A percentile compares a stretch with the other conserved stretches of the same genome.
phyloP scores from a whole-genome alignment of 2,329 filamentous ascomycete genomes.

The Monilinia polystroma region DNA sequence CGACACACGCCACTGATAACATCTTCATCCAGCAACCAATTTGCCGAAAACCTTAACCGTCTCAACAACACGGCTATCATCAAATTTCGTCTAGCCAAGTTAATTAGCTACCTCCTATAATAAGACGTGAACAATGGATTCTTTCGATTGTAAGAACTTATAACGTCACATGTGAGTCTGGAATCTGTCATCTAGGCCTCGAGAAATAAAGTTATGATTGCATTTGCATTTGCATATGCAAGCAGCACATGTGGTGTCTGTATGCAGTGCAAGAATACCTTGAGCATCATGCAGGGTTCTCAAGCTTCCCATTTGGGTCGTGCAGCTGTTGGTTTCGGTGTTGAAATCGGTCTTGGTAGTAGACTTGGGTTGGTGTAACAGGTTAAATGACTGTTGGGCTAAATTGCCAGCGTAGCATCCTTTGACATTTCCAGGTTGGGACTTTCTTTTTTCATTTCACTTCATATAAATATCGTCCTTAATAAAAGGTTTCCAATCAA shows the following conservation, averaged over 20 bases:
- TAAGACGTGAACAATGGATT: not conserved
- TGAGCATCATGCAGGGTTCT: constrained; percentile 5
- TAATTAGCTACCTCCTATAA: too few species aligned
- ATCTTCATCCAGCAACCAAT: not conserved
- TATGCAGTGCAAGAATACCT: not conserved
- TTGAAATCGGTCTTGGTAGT: not conserved
- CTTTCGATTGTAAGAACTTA: not conserved
- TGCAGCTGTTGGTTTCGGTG: not conserved
- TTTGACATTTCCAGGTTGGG: not conserved
- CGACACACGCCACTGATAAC: not conserved
- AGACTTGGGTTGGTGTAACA: not conserved
- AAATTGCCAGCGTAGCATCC: constrained; percentile 5
- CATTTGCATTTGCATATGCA: constrained; percentile 5
- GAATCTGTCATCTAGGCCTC: not conserved
- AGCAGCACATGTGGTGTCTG: not conserved
- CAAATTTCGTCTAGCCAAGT: too few species aligned
- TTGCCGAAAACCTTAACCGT: not conserved
- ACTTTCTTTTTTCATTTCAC: not conserved
- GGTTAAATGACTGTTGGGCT: not conserved
- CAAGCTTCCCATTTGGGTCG: constrained; percentile 1
- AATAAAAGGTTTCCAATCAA: not conserved
- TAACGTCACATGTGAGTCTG: not conserved
- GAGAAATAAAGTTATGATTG: not conserved
- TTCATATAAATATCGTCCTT: not conserved
- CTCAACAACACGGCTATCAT: too few species aligned